phyloP scores from a whole-genome alignment of 768 basidiomycete species.

The Psilocybe cubensis region DNA sequence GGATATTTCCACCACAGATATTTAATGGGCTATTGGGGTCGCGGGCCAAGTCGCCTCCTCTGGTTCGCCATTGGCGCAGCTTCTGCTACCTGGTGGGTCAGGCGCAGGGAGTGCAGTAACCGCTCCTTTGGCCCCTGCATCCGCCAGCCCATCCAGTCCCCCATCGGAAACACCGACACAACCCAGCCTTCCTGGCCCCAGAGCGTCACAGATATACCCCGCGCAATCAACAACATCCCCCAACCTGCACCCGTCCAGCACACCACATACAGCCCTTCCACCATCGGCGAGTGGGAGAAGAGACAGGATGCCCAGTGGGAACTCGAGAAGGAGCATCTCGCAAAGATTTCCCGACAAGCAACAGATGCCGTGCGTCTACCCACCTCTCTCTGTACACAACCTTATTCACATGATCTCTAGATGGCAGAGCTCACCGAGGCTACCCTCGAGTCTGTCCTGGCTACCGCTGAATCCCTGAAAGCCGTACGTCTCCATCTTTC shows the following conservation, averaged over 20 bases:
- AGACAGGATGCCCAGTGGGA: slow-evolving; percentile 30
- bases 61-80: slow-evolving; percentile 72
- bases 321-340: slow-evolving; percentile 49
- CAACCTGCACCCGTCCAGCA: slow-evolving; percentile 4
- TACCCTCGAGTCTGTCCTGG: slow-evolving; percentile 63
- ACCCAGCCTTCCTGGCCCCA: slow-evolving; percentile 8
- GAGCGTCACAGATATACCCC: slow-evolving; percentile 26
- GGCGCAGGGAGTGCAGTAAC: slow-evolving; percentile 42
- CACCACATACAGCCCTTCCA: not conserved
- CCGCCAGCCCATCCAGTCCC: slow-evolving; percentile 10
- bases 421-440: slow-evolving; percentile 69
- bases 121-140: slow-evolving; percentile 33
- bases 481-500: slow-evolving; percentile 43
- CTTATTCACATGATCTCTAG: slow-evolving; percentile 31
- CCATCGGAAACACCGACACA: slow-evolving; percentile 10
- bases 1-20: slow-evolving; percentile 8
- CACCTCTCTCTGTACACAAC: not conserved
- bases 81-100: slow-evolving; percentile 41
- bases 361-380: slow-evolving; percentile 47
- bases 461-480: slow-evolving; percentile 61
- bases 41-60: slow-evolving; percentile 59
- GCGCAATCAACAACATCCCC: slow-evolving; percentile 28
- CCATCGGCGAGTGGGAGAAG: slow-evolving; percentile 15
- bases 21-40: slow-evolving; percentile 11
- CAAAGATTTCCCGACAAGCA: slow-evolving; percentile 50